Percentiles rank a stretch among this genome's conserved stretches.
phyloP scores from a whole-genome alignment of 495 filamentous ascomycete species.

The Penicillium arizonense region DNA sequence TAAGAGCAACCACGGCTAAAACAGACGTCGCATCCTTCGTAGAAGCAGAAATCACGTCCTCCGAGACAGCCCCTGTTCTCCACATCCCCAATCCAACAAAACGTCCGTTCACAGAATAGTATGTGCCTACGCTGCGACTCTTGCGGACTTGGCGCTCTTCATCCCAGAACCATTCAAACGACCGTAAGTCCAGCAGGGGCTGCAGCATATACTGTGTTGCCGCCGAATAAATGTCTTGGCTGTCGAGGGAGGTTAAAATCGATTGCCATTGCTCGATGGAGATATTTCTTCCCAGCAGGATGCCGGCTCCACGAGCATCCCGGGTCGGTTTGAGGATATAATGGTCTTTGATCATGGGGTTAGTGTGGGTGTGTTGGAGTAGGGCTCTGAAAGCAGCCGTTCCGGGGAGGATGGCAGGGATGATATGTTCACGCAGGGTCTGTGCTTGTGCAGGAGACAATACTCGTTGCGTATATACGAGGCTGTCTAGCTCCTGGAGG shows the following conservation, averaged over 20 bases:
- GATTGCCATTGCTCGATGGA: slow-evolving; percentile 15
- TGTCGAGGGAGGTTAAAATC: slow-evolving; percentile 1
- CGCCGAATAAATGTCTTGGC: neutral
- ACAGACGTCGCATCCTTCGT: neutral
- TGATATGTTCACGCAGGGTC: slow-evolving; percentile 15
- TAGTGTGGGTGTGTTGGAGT: neutral
- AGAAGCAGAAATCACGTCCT: neutral
- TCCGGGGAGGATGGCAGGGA: slow-evolving; percentile 11
- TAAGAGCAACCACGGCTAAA: neutral
- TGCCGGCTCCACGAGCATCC: slow-evolving; percentile 31
- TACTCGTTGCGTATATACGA: slow-evolving; percentile 16
- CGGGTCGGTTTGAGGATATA: slow-evolving; percentile 35
- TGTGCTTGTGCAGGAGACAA: slow-evolving; percentile 26
- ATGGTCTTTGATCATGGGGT: slow-evolving; percentile 13
- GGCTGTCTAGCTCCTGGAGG: slow-evolving; percentile 24
- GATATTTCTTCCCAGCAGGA: slow-evolving; percentile 34
- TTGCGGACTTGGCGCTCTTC: neutral
- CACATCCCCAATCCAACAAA: slow-evolving; percentile 14
- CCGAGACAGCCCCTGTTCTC: slow-evolving; percentile 6
- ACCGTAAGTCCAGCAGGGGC: slow-evolving; percentile 10
- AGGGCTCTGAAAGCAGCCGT: neutral
- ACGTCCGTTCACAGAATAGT: slow-evolving; percentile 17
- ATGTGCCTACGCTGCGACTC: slow-evolving; percentile 15
- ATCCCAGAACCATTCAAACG: slow-evolving; percentile 9
- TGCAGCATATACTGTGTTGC: slow-evolving; percentile 18